Base-by-base conservation (phyloP, 352 stramenopile genomes). In the Thalassiosira hispida region DNA sequence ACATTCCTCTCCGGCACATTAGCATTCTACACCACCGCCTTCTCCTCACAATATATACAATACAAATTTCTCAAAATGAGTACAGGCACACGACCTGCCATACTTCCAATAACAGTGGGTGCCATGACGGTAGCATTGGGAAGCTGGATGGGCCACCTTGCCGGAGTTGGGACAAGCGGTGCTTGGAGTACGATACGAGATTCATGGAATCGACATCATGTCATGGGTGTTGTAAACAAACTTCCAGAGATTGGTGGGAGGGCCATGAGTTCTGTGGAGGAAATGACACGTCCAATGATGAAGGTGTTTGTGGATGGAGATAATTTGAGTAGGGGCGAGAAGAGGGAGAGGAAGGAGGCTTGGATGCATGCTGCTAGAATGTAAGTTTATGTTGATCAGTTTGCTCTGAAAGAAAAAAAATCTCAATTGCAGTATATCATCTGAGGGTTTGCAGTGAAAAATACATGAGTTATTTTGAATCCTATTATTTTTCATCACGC, bases 311-410 rank as follows among this genome's bases (percentile, higher is more conserved):
- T 64, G 11, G 12, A 61, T 9, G n/a, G 9, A 35, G 35, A 1
- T n/a, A 65, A 22, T 53, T 64, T 71, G 20, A 82, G 33, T 47
- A 61, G 20, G 20, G 40, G 18, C 11, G 62, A 77, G 18, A 65
- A 38, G 46, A 72, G 44, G 14, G 74, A 82, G 47, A 68, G 65
- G 47, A 77, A 42, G 33, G 75, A 83, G 38, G 66, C 64, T 62
- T 78, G 66, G 75, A 61, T 78, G 16, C 75, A 78, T 59, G 60
- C 57, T 46, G 67, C 67, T 23, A 69, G 75, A 73, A 72, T 83
- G 70, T 79, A 20, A 79, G 70, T 73, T 46, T 31, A 51, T n/a
- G 22, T 51, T 29, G 47, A 9, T 64, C 27, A 49, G 6, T 51
- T 18, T 8, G 8, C 3, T 38, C 31, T 38, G 8, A 38, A 38